Evolutionary conservation across 495 filamentous ascomycete genomes (phyloP).

Genomic region (Podospora appendiculata): DNA sequence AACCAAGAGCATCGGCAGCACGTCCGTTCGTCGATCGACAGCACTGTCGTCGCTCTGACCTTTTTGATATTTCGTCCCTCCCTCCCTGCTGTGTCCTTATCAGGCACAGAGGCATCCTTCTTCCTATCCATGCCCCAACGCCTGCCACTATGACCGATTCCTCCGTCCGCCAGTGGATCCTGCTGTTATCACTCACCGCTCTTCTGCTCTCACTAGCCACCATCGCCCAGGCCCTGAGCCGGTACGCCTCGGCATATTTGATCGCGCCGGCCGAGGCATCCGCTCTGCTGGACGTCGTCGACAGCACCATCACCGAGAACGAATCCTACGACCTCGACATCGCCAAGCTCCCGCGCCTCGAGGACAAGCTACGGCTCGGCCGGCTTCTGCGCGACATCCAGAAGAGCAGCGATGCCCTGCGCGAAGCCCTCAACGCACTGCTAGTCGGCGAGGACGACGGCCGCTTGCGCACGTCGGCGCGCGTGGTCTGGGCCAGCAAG

Average conservation of each 20-base stretch:
- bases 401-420: conserved; percentile 44
- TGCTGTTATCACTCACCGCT: conserved; percentile 41
- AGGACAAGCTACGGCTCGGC: conserved; percentile 44
- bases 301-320: conserved; percentile 41
- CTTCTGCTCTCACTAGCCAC: conserved; percentile 37
- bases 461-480: conserved; percentile 34
- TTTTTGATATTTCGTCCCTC: too few relatives aligned
- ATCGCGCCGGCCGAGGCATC: conserved; percentile 40
- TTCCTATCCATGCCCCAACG: conserved; percentile 2
- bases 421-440: conserved; percentile 40
- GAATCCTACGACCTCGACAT: conserved; percentile 49
- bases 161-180: conserved; percentile 33
- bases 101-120: not conserved
- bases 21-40: too few relatives aligned
- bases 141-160: conserved; percentile 28
- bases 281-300: conserved; percentile 42
- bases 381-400: conserved; percentile 47
- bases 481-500: conserved; percentile 42
- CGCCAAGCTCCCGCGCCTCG: conserved; percentile 38
- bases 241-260: conserved; percentile 38
- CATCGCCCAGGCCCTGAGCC: conserved; percentile 31
- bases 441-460: conserved; percentile 33
- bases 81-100: conserved; percentile 1
- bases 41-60: too few relatives aligned
- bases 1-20: too few relatives aligned